Conservation (phyloP, 768 basidiomycete genomes). For the Trametes punicea region DNA sequence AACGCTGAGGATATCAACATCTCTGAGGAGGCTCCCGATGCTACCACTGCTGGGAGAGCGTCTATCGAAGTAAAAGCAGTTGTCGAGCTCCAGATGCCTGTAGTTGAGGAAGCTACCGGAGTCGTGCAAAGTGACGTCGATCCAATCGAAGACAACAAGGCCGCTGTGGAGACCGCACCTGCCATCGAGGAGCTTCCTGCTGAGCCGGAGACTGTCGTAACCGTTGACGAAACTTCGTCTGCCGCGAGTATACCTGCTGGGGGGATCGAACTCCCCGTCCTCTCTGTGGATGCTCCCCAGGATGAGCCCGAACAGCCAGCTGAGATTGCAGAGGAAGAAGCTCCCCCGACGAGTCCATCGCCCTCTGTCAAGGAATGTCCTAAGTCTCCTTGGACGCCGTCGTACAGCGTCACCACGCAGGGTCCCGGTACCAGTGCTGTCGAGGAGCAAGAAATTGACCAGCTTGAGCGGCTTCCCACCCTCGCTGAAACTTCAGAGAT, state of each 20-base stretch:
- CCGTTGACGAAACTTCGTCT: not conserved
- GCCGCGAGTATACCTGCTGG: not conserved
- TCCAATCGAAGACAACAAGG: not conserved
- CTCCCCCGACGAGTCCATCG: constrained; percentile 6
- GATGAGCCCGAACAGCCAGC: constrained; percentile 4
- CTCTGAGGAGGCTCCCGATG: not conserved
- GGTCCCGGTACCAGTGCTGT: constrained; percentile 31
- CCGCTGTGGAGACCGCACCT: not conserved
- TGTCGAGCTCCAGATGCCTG: not conserved
- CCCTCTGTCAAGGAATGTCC: constrained; percentile 34
- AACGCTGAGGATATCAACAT: not conserved
- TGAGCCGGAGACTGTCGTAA: not conserved
- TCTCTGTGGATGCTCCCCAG: constrained; percentile 6
- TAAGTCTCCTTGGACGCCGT: constrained; percentile 51
- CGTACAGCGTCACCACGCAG: constrained; percentile 48
- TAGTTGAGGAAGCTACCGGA: not conserved
- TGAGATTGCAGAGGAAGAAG: constrained; percentile 1
- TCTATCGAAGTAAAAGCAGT: not conserved
- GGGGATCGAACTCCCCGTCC: constrained; percentile 3
- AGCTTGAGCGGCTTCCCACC: constrained; percentile 23
- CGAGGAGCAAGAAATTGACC: constrained; percentile 20
- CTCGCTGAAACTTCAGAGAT: constrained; percentile 3
- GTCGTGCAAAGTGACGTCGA: not conserved
- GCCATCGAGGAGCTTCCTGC: not conserved
- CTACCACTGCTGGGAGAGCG: not conserved